Base-by-base conservation (phyloP, 495 filamentous ascomycete species). In the Penicillium cosmopolitanum region DNA sequence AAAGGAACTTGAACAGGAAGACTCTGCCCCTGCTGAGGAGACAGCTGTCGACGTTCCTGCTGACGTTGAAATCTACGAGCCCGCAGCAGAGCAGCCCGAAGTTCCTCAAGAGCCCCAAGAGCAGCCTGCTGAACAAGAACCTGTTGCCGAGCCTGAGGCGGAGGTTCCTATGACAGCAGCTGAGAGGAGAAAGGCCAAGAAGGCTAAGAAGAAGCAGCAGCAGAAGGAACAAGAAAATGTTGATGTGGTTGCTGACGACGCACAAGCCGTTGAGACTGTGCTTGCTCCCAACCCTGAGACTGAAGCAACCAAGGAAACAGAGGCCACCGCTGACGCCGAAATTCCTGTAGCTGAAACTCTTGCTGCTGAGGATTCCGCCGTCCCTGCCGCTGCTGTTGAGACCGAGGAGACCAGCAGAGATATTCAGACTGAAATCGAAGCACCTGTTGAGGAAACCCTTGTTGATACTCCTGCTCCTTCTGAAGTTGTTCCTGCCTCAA, bases 141-240 rank as follows among this genome's bases (percentile, higher is more conserved):
- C 42, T 4, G n/a, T 16, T 19, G 12, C 3, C 9, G 61, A 59
- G 16, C 47, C 21, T 25, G 61, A 61, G 16, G 19, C 65, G 12
- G 64, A 71, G 40, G 31, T 60, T 16, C 51, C 44, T 31, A 54
- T 65, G 58, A 62, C 38, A 6, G 54, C 54, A 11, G 54, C 43
- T 16, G 38, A 56, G 34, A 48, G 53, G 19, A 63, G 58, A 54
- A 60, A 57, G 54, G 51, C 57, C 18, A 66, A 64, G 52, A 59
- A 64, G 43, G 55, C 59, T 18, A 56, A 60, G 57, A 66, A 66
- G 40, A 65, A 73, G 55, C 72, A 74, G 55, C 75, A 76, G 55
- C 75, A 76, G 57, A 76, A 73, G 64, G 70, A 71, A 50, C 65
- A 48, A 25, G 44, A 48, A 12, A 48, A 8, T 15, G 12, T 48